Percentiles rank a stretch among this genome's conserved stretches.
Evolutionary conservation across 768 basidiomycete genomes (phyloP).

Genomic region (Goffeauzyma gilvescens): DNA sequence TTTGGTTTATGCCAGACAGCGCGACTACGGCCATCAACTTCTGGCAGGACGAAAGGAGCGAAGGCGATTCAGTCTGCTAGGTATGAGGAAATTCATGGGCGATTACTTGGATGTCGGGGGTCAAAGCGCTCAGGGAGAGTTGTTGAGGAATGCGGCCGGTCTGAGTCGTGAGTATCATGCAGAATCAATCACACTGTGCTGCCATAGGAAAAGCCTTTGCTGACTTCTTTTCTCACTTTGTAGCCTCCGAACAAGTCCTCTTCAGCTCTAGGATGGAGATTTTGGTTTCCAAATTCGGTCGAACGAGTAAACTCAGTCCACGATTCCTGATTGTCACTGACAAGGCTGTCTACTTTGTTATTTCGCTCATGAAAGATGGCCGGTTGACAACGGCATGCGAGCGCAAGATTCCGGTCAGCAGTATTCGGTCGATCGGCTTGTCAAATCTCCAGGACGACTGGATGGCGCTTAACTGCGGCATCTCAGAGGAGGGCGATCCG

Average conservation of each 20-base stretch:
- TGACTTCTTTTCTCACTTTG: neutral
- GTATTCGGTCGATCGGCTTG: slow-evolving; percentile 68
- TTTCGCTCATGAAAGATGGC: slow-evolving; percentile 47
- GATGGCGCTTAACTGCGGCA: slow-evolving; percentile 60
- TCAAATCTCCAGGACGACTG: slow-evolving; percentile 87
- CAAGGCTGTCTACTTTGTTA: slow-evolving; percentile 65
- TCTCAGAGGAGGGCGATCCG: slow-evolving; percentile 84
- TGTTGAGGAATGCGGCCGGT: slow-evolving; percentile 51
- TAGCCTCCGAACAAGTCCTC: slow-evolving; percentile 52
- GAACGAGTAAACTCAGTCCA: slow-evolving; percentile 80
- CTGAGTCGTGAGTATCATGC: slow-evolving; percentile 44
- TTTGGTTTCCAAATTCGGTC: slow-evolving; percentile 60
- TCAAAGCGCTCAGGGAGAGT: slow-evolving; percentile 49
- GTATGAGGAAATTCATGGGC: slow-evolving; percentile 84
- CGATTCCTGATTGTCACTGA: slow-evolving; percentile 69
- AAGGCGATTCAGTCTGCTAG: slow-evolving; percentile 74
- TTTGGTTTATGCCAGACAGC: slow-evolving; percentile 65
- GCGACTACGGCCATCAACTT: slow-evolving; percentile 89
- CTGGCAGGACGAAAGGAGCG: slow-evolving; percentile 83
- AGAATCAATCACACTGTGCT: neutral
- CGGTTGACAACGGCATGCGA: slow-evolving; percentile 45
- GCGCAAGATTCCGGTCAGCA: slow-evolving; percentile 71
- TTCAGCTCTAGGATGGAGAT: slow-evolving; percentile 70
- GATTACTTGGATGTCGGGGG: slow-evolving; percentile 88
- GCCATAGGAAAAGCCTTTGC: neutral